Evolutionary conservation across 139 green algal genomes (phyloP), one percentile per base, ranked within the genome.

Genomic region (Trebouxia sp.): DNA sequence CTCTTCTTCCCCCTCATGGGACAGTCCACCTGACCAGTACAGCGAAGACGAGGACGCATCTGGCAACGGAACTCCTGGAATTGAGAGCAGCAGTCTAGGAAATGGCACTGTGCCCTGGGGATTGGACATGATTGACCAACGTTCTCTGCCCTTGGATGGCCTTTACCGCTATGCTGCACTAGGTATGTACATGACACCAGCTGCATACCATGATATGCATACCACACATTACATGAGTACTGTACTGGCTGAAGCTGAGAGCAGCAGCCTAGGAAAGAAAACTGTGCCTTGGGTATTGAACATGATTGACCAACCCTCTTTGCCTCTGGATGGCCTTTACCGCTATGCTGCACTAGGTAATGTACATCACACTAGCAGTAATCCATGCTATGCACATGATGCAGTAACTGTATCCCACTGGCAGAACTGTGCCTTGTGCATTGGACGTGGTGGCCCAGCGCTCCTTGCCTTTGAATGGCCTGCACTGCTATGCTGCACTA

Each of bases 51-150:
- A 39, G 24, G 30, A 69, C 30, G 28, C 58, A 42, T 28, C 28
- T n/a, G 17, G 9, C 58, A 38, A 22, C 58, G 39, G 9, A 69
- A 30, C 58, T n/a, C n/a, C n/a, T n/a, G n/a, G n/a, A 69, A 10
- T 41, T 39, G 58, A 69, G 58, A 39, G 30, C 58, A 69, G 58
- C 58, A 69, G 58, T 30, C 24, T 69, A 30, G 58, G 58, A 10
- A 42, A 28, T 6, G 28, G 30, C 9, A 42, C 58, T 5, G 30
- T 30, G 1, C 58, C 58, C 28, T 69, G 58, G 58, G 58, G 58
- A 26, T 30, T 69, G 30, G 58, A 69, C 28, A 42, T 69, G 58
- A 69, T 69, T 11, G 58, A 69, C 30, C 58, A 69, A 39, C 58
- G 30, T 10, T 41, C 58, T 30, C 58, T 69, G 9, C 58, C 58